Percentiles rank a stretch among this genome's conserved stretches.
Conservation (phyloP, 257 asterid genomes). For the Anisodus acutangulus region DNA sequence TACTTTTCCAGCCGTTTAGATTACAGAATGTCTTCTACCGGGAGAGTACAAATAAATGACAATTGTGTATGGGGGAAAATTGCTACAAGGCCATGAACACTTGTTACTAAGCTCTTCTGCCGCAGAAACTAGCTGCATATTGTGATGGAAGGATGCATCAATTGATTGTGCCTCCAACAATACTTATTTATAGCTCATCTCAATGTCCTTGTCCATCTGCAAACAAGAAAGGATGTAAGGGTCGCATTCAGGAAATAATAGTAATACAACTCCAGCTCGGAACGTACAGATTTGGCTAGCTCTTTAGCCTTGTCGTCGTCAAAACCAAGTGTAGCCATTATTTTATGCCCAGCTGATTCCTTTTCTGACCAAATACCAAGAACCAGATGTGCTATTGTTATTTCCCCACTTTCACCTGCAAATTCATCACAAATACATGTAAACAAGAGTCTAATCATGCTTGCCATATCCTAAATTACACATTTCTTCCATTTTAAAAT, state of each 20-base stretch:
- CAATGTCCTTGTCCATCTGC: constrained; percentile 80
- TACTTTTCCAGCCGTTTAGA: constrained; percentile 1
- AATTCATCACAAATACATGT: constrained; percentile 17
- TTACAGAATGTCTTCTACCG: constrained; percentile 6
- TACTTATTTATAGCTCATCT: constrained; percentile 51
- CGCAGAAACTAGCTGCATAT: constrained; percentile 19
- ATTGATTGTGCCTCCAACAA: constrained; percentile 28
- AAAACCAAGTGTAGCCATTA: constrained; percentile 72
- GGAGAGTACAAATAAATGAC: not conserved
- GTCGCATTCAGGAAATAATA: constrained; percentile 30
- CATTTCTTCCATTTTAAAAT: not conserved
- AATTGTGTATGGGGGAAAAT: not conserved
- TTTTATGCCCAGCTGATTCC: constrained; percentile 75
- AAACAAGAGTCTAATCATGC: constrained; percentile 22
- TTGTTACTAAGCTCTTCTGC: constrained; percentile 22
- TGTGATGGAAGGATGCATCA: not conserved
- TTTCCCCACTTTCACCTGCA: constrained; percentile 86
- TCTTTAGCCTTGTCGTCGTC: constrained; percentile 80
- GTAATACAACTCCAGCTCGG: not conserved
- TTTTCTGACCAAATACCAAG: constrained; percentile 88
- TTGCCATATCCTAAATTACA: not conserved
- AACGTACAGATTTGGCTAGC: constrained; percentile 71
- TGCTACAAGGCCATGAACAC: constrained; percentile 22
- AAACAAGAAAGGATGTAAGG: constrained; percentile 14
- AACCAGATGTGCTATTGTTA: constrained; percentile 65